A percentile compares a stretch with the other conserved stretches of the same genome.
phyloP scores from a whole-genome alignment of 805 yeast species.

The Wickerhamomyces canadensis region DNA sequence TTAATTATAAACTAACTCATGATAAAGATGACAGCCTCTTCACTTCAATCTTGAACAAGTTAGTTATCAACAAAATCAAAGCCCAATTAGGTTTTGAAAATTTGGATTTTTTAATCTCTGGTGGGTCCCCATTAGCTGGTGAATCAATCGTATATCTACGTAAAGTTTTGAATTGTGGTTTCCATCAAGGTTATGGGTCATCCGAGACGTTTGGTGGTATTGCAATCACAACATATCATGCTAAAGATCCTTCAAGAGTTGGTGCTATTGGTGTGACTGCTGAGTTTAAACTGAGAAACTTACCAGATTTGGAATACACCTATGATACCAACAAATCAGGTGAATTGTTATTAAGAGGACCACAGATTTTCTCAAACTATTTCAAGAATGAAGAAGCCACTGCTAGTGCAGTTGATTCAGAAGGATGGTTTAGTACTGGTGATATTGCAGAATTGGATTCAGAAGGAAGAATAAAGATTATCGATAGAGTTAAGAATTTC shows the following conservation, averaged over 20 bases:
- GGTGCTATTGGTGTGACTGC: conserved; percentile 52
- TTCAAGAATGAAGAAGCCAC: conserved; percentile 56
- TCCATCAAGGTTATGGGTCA: conserved; percentile 70
- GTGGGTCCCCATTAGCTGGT: conserved; percentile 69
- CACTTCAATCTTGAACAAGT: conserved; percentile 30
- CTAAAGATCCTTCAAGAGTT: conserved; percentile 43
- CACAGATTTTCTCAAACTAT: conserved; percentile 53
- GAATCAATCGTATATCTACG: conserved; percentile 57
- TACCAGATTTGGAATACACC: conserved; percentile 57
- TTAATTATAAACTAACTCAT: conserved; percentile 34
- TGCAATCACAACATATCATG: conserved; percentile 38
- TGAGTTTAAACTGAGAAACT: conserved; percentile 57
- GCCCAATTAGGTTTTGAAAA: conserved; percentile 44
- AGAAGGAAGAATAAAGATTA: conserved; percentile 51
- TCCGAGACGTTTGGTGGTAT: conserved; percentile 71
- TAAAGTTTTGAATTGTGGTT: conserved; percentile 50
- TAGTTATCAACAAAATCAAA: conserved; percentile 38
- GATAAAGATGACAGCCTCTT: conserved; percentile 31
- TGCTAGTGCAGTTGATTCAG: conserved; percentile 41
- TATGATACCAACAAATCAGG: conserved; percentile 44
- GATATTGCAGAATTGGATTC: conserved; percentile 52
- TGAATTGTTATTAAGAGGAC: conserved; percentile 60
- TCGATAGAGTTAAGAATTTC: conserved; percentile 76
- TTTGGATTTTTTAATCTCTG: conserved; percentile 36
- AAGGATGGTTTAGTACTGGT: conserved; percentile 65